Conservation (phyloP, 1,284 basidiomycete genomes). For the Pterula multifida region DNA sequence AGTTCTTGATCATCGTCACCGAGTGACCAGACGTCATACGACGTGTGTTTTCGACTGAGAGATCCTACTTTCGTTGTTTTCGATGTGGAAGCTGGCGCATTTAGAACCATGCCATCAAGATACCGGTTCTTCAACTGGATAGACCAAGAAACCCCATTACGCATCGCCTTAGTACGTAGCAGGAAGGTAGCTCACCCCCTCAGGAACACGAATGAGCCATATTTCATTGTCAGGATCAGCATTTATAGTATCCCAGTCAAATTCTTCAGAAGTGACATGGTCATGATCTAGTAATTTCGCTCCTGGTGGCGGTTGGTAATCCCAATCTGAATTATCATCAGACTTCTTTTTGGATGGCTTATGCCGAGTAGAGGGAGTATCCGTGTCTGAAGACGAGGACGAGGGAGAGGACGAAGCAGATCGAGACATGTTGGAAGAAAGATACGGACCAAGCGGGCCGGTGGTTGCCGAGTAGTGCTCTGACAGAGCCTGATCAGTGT, state of each 20-base stretch:
- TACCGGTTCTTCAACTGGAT: conserved; percentile 52
- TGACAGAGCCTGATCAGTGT: no score
- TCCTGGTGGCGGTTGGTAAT: conserved; percentile 40
- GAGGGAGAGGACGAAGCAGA: conserved; percentile 7
- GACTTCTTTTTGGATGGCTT: conserved; percentile 7
- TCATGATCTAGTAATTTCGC: conserved; percentile 30
- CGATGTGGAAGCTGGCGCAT: conserved; percentile 22
- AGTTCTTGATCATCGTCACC: conserved; percentile 28
- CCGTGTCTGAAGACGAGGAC: conserved; percentile 10
- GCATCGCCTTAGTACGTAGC: conserved; percentile 2
- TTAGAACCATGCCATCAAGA: conserved; percentile 37
- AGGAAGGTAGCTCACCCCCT: conserved; percentile 34
- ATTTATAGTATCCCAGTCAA: conserved; percentile 59
- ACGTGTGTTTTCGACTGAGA: conserved; percentile 36
- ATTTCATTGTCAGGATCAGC: conserved; percentile 49
- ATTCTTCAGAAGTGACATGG: conserved; percentile 31
- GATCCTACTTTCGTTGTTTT: conserved; percentile 28
- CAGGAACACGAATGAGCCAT: conserved; percentile 59
- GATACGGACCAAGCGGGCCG: no score
- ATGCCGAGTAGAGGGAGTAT: conserved; percentile 6
- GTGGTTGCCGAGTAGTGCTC: no score
- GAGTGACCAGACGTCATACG: conserved; percentile 55
- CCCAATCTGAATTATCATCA: conserved; percentile 24
- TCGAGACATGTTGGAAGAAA: not conserved
- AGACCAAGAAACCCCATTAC: conserved; percentile 4